Base-by-base conservation (phyloP, 2,329 filamentous ascomycete species). In the Thermoascus crustaceus region DNA sequence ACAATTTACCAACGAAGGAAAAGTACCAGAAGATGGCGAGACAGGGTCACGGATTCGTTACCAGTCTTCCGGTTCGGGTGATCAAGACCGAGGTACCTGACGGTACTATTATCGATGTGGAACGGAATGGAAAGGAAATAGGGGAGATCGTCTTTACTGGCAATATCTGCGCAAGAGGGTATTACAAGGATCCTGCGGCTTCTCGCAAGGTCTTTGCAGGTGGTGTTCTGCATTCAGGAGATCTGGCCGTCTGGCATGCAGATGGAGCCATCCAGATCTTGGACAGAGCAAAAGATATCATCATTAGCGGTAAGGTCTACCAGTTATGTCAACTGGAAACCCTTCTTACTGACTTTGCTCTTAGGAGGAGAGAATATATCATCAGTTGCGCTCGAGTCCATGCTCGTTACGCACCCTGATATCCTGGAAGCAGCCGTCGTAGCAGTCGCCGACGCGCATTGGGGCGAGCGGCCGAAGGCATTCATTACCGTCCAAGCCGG, bases 281-380 rank as follows among this genome's bases (percentile, higher is more conserved):
- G 39, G 91, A 98, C 62, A 75, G 91, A 13, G 85, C 86, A 9
- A 98, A 98, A 68, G 91, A 98, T 56, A 95, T 98, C 35, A 98
- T 98, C 53, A 98, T 98, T 44, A 93, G 85, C 35, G 85, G 84
- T 85, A 68, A 48, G 72, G 59, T 19, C 8, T 11, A 19, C 26
- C 11, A 16, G 24, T 20, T 8, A 30, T 4, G 19, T 21, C 26
- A 10, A 20, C 16, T 30, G 29, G 39, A 29, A 7, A 22, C 19
- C 32, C 18, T 23, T 35, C 5, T 29, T 26, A n/a, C 25, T 31
- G 21, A 37, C 26, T 32, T 38, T 32, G 13, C 25, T 23, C 9
- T 23, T 41, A 85, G 88, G 89, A 30, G 91, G 91, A 38, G 91
- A 98, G 61, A 98, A 98, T 58, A 96, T 98, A 43, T 94, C 85